Evolutionary conservation across 257 asterid species (phyloP).

Genomic region (Solanum rostratum): DNA sequence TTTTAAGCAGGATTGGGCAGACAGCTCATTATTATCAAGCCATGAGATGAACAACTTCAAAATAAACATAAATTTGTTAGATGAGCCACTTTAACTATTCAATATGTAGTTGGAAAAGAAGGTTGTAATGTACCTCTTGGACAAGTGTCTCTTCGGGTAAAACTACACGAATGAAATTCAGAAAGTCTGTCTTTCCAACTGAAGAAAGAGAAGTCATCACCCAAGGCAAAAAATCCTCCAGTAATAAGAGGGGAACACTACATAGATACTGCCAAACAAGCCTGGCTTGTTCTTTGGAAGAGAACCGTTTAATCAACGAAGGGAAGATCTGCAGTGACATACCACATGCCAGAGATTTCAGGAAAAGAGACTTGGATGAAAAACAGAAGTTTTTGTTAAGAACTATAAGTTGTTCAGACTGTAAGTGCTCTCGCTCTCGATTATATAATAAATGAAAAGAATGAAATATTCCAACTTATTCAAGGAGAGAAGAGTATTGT

Average conservation of each 20-base stretch:
- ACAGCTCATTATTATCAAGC: conserved; percentile 33
- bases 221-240: conserved; percentile 78
- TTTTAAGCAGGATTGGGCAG: conserved; percentile 15
- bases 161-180: conserved; percentile 40
- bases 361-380: not conserved
- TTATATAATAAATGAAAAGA: not conserved
- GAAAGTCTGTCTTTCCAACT: conserved; percentile 39
- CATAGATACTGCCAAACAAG: conserved; percentile 80
- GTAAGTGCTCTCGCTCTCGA: not conserved
- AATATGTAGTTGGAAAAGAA: conserved; percentile 5
- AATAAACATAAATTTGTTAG: conserved; percentile 17
- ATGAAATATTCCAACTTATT: not conserved
- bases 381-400: not conserved
- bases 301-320: conserved; percentile 40
- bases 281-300: conserved; percentile 57
- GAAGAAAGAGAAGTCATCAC: conserved; percentile 39
- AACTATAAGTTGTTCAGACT: not conserved
- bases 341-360: not conserved
- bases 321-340: conserved; percentile 60
- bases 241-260: conserved; percentile 54
- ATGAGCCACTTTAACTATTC: conserved; percentile 1
- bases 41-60: conserved; percentile 61
- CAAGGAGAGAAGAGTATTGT: not conserved
- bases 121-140: conserved; percentile 49
- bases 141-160: conserved; percentile 57